Conservation (phyloP, 345 rosid species). For the Angophora floribunda region DNA sequence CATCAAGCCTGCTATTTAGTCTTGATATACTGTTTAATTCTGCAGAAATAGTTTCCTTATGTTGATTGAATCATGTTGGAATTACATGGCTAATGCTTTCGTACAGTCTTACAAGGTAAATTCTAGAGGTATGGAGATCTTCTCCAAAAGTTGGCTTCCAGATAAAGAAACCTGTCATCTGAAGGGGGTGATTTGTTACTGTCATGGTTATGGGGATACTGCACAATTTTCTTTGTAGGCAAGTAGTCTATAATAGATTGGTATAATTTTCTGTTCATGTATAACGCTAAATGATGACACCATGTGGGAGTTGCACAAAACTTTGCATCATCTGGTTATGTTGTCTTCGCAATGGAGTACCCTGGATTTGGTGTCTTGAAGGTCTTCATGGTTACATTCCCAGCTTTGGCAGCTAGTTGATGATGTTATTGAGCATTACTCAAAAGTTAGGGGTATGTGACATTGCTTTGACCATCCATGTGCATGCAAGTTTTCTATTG, state of each 20-base stretch:
- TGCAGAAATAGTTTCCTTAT: too few relatives aligned
- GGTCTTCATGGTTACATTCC: slow-evolving; percentile 83
- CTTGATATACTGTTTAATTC: too few relatives aligned
- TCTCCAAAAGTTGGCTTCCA: slow-evolving; percentile 83
- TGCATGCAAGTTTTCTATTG: not conserved
- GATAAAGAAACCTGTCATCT: slow-evolving; percentile 19
- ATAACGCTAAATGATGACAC: not conserved
- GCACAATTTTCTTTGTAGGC: slow-evolving; percentile 93
- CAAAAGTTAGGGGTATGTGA: slow-evolving; percentile 68
- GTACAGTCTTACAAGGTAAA: slow-evolving; percentile 60
- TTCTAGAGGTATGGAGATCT: slow-evolving; percentile 77
- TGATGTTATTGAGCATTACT: slow-evolving; percentile 77
- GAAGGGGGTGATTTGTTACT: slow-evolving; percentile 61
- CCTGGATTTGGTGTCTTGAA: slow-evolving; percentile 86
- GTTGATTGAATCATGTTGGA: not conserved
- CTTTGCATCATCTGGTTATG: slow-evolving; percentile 76
- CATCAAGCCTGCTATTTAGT: too few relatives aligned
- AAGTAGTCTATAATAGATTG: not conserved
- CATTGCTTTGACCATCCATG: not conserved
- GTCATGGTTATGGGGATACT: slow-evolving; percentile 99
- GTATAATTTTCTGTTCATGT: not conserved
- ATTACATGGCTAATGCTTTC: not conserved
- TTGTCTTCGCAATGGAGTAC: slow-evolving; percentile 88
- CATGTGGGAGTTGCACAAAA: slow-evolving; percentile 70
- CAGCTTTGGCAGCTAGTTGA: slow-evolving; percentile 69